Evolutionary conservation across 1,284 basidiomycete species (phyloP), one percentile per base, ranked within the genome.

Genomic region (Albatrellus sp.): DNA sequence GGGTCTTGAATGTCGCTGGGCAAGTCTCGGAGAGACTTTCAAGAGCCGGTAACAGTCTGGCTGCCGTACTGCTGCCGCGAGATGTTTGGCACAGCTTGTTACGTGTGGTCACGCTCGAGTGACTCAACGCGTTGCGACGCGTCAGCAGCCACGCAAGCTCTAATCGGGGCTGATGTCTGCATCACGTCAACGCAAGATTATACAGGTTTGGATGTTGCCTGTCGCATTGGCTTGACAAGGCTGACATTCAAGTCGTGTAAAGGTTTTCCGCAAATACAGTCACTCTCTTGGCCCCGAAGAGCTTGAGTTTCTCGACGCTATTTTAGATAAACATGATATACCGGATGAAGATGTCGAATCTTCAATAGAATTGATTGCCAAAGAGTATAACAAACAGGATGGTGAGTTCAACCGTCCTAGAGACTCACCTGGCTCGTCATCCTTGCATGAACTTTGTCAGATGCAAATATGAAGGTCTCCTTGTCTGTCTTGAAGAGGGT

Each of bases 381-480:
- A 83, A 54, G 89, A 91, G 55, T 94, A 93, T 55, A 88, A 91
- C 54, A 89, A 84, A 55, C 90, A 91, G 59, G 90, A 93, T 69
- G 90, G 90, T 83, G 54, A 46, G 72, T 52, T 14, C n/a, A 5
- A 14, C 14, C 19, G 5, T 38, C 37, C 3, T 5, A 14, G n/a
- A 13, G 6, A 44, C 29, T 38, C 30, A 45, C 61, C 37, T 50
- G 52, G 13, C 51, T 45, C 10, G n/a, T 14, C 17, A 8, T 29
- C 19, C 19, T 10, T 42, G 40, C 32, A 24, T 11, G 19, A 8
- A 1, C 11, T 43, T 31, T 14, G 1, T 4, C 47, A 87, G 83
- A 87, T 58, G 83, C 83, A 9, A 67, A 69, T 16, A 88, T 87
- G 84, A 87, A 88, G 56, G 81, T 91, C 5, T 80, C 83, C 5